Evolutionary conservation across 306 rosid species (phyloP).

Genomic region (Fagus sylvatica): DNA sequence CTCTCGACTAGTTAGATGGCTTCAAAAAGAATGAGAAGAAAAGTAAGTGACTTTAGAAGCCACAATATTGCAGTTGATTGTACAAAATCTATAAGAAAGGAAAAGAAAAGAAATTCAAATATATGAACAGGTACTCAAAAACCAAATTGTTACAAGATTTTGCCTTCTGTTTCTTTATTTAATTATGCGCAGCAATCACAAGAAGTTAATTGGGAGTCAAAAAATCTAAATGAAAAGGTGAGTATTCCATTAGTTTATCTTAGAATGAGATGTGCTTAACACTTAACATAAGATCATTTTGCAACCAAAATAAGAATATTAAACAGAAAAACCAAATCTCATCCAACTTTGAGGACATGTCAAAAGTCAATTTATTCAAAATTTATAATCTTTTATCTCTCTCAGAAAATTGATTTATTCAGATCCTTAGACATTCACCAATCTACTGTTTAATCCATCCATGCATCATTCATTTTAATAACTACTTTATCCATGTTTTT

Average conservation of each 20-base stretch:
- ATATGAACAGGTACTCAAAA: not conserved
- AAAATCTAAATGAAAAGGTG: not conserved
- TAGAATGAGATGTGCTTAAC: not conserved
- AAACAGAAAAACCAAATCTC: too few relatives aligned
- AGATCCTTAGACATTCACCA: too few relatives aligned
- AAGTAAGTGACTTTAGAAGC: not conserved
- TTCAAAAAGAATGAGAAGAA: not conserved
- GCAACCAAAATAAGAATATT: too few relatives aligned
- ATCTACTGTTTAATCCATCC: too few relatives aligned
- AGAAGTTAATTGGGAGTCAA: not conserved
- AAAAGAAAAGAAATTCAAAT: too few relatives aligned
- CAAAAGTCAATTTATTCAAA: too few relatives aligned
- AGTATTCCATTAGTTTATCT: not conserved
- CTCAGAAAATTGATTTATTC: too few relatives aligned
- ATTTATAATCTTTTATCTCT: fast-evolving
- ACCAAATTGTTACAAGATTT: not conserved
- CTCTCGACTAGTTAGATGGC: not conserved
- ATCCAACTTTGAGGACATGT: too few relatives aligned
- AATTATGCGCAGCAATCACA: not conserved
- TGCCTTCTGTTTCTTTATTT: not conserved
- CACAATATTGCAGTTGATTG: not conserved
- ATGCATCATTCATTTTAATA: too few relatives aligned
- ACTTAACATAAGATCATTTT: not conserved
- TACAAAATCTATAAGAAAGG: fast-evolving
- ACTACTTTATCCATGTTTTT: too few relatives aligned